phyloP scores from a whole-genome alignment of 257 asterid genomes.

The Nicotiana undulata region DNA sequence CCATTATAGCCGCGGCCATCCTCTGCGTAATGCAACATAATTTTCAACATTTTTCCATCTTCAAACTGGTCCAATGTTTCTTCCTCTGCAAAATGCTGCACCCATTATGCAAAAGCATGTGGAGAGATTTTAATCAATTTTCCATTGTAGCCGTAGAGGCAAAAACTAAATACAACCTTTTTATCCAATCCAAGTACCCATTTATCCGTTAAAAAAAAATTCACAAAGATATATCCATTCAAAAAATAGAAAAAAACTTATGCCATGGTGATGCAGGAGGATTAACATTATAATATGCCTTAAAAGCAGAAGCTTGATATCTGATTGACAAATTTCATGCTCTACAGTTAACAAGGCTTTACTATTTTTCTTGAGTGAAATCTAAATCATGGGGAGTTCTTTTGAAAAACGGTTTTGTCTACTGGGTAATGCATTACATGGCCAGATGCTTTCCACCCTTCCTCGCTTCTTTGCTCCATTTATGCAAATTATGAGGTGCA shows the following conservation, averaged over 20 bases:
- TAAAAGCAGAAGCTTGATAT: not conserved
- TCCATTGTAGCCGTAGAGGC: not conserved
- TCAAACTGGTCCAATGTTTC: not conserved
- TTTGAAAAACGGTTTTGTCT: not conserved
- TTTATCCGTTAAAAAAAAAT: not conserved
- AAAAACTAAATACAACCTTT: not conserved
- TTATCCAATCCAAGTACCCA: not conserved
- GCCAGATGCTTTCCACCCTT: not conserved
- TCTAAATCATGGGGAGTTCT: not conserved
- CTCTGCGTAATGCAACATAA: not conserved
- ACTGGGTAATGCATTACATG: not conserved
- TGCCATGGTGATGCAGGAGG: not conserved
- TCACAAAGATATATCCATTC: not conserved
- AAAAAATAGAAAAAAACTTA: not conserved
- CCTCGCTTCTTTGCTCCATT: not conserved
- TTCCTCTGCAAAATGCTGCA: conserved; percentile 2
- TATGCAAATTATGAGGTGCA: conserved; percentile 9
- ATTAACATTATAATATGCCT: not conserved
- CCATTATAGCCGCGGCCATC: not conserved
- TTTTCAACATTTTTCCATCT: not conserved
- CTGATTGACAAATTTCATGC: not conserved
- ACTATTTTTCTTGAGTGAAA: not conserved
- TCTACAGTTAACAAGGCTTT: not conserved
- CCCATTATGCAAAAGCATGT: not conserved
- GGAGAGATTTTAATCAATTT: not conserved